phyloP scores from a whole-genome alignment of 306 rosid genomes.

The Vachellia pachyceras region DNA sequence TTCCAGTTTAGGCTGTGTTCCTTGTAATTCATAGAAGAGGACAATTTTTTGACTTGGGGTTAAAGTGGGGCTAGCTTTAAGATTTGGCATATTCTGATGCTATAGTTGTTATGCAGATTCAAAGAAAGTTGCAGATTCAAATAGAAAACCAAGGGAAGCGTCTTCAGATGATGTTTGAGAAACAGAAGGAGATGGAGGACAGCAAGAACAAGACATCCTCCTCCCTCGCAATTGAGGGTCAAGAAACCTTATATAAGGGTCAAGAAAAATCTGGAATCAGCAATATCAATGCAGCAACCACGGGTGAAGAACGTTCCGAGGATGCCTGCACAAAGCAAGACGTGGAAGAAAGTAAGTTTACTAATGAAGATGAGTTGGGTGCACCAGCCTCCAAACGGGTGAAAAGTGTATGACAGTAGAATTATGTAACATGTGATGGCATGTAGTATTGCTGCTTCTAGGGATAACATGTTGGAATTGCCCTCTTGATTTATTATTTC shows the following conservation, averaged over 20 bases:
- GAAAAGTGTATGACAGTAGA: slow-evolving; percentile 40
- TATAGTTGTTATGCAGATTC: slow-evolving; percentile 56
- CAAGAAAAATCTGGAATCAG: slow-evolving; percentile 35
- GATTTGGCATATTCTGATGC: slow-evolving; percentile 37
- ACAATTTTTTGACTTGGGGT: not conserved
- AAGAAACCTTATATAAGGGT: slow-evolving; percentile 42
- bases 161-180: slow-evolving; percentile 85
- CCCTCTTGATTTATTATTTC: not conserved
- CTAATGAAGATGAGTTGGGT: slow-evolving; percentile 28
- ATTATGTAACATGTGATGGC: not conserved
- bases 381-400: slow-evolving; percentile 49
- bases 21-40: not conserved
- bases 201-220: slow-evolving; percentile 53
- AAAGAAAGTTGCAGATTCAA: slow-evolving; percentile 84
- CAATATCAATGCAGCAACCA: slow-evolving; percentile 9
- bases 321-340: slow-evolving; percentile 48
- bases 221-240: slow-evolving; percentile 29
- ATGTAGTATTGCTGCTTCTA: slow-evolving; percentile 23
- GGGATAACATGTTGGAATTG: slow-evolving; percentile 34
- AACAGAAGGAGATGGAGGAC: slow-evolving; percentile 68
- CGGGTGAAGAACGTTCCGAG: slow-evolving; percentile 43
- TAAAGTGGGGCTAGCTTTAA: slow-evolving; percentile 11
- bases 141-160: slow-evolving; percentile 86
- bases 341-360: slow-evolving; percentile 44
- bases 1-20: not conserved